Percentiles rank a stretch among this genome's conserved stretches.
Evolutionary conservation across 2,329 filamentous ascomycete genomes (phyloP).

Genomic region (Hypoxylon sp.): DNA sequence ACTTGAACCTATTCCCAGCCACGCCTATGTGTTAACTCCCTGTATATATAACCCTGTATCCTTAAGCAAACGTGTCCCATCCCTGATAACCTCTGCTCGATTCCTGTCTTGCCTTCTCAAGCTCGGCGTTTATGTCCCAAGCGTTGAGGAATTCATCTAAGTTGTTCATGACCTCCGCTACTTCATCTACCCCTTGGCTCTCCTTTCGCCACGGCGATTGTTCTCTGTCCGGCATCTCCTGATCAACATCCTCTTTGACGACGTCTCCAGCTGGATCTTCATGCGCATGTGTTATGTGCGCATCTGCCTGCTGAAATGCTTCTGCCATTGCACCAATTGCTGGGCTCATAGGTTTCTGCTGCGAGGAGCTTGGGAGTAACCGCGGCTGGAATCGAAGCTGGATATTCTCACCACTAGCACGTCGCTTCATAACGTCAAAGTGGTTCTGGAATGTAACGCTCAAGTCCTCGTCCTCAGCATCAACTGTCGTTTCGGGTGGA

Average conservation of each 20-base stretch:
- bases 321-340: constrained; percentile 64
- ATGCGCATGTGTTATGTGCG: constrained; percentile 23
- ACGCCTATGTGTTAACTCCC: constrained; percentile 5
- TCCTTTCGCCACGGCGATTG: constrained; percentile 53
- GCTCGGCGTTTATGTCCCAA: constrained; percentile 58
- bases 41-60: constrained; percentile 7
- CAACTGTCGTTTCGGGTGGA: constrained; percentile 58
- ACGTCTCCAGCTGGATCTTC: constrained; percentile 34
- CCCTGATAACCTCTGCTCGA: constrained; percentile 12
- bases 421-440: constrained; percentile 62
- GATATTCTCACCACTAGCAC: constrained; percentile 47
- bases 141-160: constrained; percentile 62
- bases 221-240: constrained; percentile 29
- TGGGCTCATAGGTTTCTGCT: constrained; percentile 59
- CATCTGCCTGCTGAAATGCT: constrained; percentile 64
- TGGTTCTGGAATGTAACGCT: constrained; percentile 63
- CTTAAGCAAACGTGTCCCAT: constrained; percentile 6
- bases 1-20: constrained; percentile 10
- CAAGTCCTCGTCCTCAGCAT: constrained; percentile 52
- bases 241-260: constrained; percentile 25
- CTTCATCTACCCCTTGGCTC: constrained; percentile 57
- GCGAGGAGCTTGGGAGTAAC: constrained; percentile 61
- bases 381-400: constrained; percentile 49
- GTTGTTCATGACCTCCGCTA: constrained; percentile 63
- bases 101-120: constrained; percentile 52